phyloP scores from a whole-genome alignment of 2,329 filamentous ascomycete genomes.

The Colletotrichum phormii region DNA sequence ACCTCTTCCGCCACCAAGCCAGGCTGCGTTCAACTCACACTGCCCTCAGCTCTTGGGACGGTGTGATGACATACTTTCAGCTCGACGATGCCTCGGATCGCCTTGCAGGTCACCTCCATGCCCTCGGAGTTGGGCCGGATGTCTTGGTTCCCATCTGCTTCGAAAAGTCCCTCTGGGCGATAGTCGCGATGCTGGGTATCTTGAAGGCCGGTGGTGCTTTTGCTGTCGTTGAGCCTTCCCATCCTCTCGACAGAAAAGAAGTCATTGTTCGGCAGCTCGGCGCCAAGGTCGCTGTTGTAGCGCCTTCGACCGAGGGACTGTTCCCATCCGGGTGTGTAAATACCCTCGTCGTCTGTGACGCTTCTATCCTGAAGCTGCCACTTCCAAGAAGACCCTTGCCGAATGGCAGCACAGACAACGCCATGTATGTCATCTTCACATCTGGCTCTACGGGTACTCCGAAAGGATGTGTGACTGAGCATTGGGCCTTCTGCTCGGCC shows the following conservation, averaged over 20 bases:
- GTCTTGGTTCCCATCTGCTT: neutral
- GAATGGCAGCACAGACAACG: neutral
- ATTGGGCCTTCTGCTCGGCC: neutral
- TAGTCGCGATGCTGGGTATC: neutral
- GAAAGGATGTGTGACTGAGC: neutral
- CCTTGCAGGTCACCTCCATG: neutral
- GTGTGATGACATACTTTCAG: neutral
- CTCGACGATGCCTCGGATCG: neutral
- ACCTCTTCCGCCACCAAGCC: neutral
- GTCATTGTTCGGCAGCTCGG: neutral
- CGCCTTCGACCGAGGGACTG: neutral
- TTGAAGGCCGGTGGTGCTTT: neutral
- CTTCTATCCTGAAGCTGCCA: neutral
- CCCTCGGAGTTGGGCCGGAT: neutral
- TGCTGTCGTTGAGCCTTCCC: neutral
- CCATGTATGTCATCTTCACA: constrained; percentile 1
- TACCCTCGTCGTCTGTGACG: neutral
- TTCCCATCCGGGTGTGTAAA: neutral
- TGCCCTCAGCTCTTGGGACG: neutral
- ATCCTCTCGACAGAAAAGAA: neutral
- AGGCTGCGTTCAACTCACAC: neutral
- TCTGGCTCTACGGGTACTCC: neutral
- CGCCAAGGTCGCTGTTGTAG: neutral
- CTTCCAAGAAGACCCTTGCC: neutral
- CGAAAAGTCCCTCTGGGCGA: neutral